Conservation (phyloP, 768 basidiomycete genomes). For the Suillus hirtellus region DNA sequence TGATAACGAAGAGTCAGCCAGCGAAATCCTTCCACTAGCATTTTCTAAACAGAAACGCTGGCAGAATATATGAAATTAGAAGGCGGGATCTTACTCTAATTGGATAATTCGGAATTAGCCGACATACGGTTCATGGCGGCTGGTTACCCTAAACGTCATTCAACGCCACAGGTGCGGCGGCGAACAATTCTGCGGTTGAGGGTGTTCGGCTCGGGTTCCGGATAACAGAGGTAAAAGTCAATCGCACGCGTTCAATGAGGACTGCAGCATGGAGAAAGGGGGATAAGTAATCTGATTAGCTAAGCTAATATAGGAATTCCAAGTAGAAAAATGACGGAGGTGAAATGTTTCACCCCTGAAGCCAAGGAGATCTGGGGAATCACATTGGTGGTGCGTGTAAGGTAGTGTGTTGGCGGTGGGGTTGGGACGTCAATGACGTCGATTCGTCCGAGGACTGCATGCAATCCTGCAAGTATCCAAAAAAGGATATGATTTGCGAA, state of each 20-base stretch:
- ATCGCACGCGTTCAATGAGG: constrained; percentile 5
- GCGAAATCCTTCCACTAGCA: not conserved
- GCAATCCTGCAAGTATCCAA: not conserved
- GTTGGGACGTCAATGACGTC: too few relatives aligned
- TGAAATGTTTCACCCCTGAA: too few relatives aligned
- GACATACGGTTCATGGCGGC: not conserved
- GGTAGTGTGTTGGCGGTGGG: too few relatives aligned
- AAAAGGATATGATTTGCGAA: constrained; percentile 1
- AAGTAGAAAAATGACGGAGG: too few relatives aligned
- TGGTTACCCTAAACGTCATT: too few relatives aligned
- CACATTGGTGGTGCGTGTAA: too few relatives aligned
- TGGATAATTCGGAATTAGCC: not conserved
- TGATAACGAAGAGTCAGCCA: not conserved
- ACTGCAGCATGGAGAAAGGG: not conserved
- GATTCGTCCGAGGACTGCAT: too few relatives aligned
- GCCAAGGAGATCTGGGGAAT: too few relatives aligned
- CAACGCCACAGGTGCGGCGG: too few relatives aligned
- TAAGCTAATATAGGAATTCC: too few relatives aligned
- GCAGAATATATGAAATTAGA: not conserved
- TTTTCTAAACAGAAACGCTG: not conserved
- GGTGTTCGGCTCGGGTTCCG: constrained; percentile 3
- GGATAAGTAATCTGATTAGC: too few relatives aligned
- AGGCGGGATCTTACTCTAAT: not conserved
- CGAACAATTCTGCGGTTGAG: constrained; percentile 2
- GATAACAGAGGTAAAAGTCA: not conserved